A percentile compares a stretch with the other conserved stretches of the same genome.
These are phyloP conservation scores for Carex scoparia DNA, from an alignment of 176 grass and related monocot species.

Conservation along the genomic window DNA sequence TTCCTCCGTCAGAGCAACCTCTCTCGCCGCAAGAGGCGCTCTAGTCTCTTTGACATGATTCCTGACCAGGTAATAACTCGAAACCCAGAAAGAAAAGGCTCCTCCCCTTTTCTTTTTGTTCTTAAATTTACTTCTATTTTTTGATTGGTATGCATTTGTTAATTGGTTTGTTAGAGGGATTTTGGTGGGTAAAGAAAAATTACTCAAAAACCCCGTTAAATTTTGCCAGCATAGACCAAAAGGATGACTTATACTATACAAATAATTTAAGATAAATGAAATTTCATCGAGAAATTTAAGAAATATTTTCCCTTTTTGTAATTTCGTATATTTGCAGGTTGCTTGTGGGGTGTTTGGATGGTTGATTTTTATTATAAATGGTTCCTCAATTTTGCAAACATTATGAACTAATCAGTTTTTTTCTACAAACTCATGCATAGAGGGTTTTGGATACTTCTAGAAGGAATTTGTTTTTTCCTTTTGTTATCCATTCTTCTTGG, in stretches of 20 bases:
- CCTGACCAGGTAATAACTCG: slow-evolving; percentile 44
- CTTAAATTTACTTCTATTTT: not conserved
- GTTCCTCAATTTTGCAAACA: not conserved
- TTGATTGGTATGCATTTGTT: slow-evolving; percentile 18
- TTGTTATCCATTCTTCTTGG: not conserved
- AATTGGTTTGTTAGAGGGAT: slow-evolving; percentile 31
- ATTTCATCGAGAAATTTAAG: too few relatives aligned
- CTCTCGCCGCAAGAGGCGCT: slow-evolving; percentile 71
- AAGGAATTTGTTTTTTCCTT: not conserved
- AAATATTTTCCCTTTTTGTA: too few relatives aligned
- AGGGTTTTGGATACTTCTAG: not conserved
- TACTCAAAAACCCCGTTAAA: not conserved
- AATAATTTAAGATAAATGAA: too few relatives aligned
- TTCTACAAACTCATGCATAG: not conserved
- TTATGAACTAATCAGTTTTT: not conserved
- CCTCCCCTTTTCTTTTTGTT: not conserved
- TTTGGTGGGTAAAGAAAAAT: slow-evolving; percentile 45
- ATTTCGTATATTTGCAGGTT: too few relatives aligned
- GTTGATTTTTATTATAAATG: not conserved
- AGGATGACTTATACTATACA: too few relatives aligned
- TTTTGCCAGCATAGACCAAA: too few relatives aligned
- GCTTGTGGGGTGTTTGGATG: not conserved
- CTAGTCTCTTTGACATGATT: slow-evolving; percentile 92
- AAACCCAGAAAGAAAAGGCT: not conserved
- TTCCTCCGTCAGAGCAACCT: slow-evolving; percentile 83